Evolutionary conservation across 495 filamentous ascomycete species (phyloP).

Genomic region (Penicillium tannophilum): DNA sequence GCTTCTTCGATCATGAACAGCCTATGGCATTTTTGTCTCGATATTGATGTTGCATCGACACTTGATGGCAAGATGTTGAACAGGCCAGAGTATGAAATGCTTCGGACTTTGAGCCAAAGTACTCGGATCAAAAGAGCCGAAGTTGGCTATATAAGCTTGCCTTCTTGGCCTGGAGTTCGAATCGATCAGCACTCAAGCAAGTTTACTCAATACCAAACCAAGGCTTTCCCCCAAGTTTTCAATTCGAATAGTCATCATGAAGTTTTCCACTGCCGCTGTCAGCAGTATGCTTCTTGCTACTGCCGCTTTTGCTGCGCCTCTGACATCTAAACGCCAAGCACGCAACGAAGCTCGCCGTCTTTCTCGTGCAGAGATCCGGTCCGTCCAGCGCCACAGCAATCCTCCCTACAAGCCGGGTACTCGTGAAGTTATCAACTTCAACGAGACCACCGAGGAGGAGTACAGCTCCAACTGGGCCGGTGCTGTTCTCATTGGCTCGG

Average conservation of each 20-base stretch:
- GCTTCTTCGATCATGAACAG: background rate
- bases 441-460: constrained; percentile 28
- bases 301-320: constrained; percentile 25
- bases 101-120: background rate
- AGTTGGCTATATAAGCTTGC: background rate
- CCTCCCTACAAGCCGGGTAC: constrained; percentile 25
- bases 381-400: constrained; percentile 16
- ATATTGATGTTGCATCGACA: constrained; percentile 20
- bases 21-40: background rate
- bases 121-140: background rate
- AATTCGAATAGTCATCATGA: constrained; percentile 24
- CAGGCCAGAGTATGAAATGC: background rate
- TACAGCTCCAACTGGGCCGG: constrained; percentile 60
- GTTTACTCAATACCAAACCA: background rate
- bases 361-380: constrained; percentile 10
- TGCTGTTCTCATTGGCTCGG: constrained; percentile 47
- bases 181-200: background rate
- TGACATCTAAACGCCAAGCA: constrained; percentile 26
- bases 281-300: constrained; percentile 25
- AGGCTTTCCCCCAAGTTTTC: background rate
- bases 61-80: background rate
- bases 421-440: constrained; percentile 20
- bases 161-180: background rate
- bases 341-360: constrained; percentile 25
- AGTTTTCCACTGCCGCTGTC: constrained; percentile 24